These are phyloP conservation scores for Huntiella abstrusa DNA, from an alignment of 2,329 filamentous ascomycete species.

Conservation along the genomic window DNA sequence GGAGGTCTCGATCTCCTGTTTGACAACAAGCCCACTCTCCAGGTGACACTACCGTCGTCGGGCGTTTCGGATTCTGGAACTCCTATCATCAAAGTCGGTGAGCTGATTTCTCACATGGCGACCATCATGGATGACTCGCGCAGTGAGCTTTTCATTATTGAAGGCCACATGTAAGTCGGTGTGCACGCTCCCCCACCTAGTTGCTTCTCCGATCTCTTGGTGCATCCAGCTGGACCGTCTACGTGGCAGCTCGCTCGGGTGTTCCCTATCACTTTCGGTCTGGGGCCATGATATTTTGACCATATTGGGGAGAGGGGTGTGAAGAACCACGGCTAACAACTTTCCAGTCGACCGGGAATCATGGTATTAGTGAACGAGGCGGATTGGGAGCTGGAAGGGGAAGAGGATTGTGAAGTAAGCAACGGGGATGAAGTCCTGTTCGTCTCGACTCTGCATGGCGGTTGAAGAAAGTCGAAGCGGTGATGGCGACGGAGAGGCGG, in stretches of 20 bases:
- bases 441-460: slow-evolving; percentile 89
- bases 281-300: too few relatives aligned
- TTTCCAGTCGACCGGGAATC: slow-evolving; percentile 69
- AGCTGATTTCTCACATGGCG: slow-evolving; percentile 58
- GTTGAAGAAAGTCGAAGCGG: slow-evolving; percentile 27
- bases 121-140: slow-evolving; percentile 70
- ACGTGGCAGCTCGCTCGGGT: too few relatives aligned
- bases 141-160: slow-evolving; percentile 76
- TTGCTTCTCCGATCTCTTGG: too few relatives aligned
- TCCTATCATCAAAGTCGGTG: slow-evolving; percentile 38
- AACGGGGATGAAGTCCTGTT: slow-evolving; percentile 77
- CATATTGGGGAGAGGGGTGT: too few relatives aligned
- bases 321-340: slow-evolving; percentile 13
- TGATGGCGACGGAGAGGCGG: too few relatives aligned
- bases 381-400: slow-evolving; percentile 95
- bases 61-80: slow-evolving; percentile 38
- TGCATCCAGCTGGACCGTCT: too few relatives aligned
- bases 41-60: slow-evolving; percentile 45
- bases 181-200: not conserved
- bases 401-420: slow-evolving; percentile 75
- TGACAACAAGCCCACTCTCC: slow-evolving; percentile 57
- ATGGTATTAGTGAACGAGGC: slow-evolving; percentile 93
- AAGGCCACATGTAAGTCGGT: slow-evolving; percentile 61
- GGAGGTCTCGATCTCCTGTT: slow-evolving; percentile 93
- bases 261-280: too few relatives aligned